A percentile compares a stretch with the other conserved stretches of the same genome.
Evolutionary conservation across 352 stramenopile species (phyloP).

Genomic region (Phytophthora pinifolia): DNA sequence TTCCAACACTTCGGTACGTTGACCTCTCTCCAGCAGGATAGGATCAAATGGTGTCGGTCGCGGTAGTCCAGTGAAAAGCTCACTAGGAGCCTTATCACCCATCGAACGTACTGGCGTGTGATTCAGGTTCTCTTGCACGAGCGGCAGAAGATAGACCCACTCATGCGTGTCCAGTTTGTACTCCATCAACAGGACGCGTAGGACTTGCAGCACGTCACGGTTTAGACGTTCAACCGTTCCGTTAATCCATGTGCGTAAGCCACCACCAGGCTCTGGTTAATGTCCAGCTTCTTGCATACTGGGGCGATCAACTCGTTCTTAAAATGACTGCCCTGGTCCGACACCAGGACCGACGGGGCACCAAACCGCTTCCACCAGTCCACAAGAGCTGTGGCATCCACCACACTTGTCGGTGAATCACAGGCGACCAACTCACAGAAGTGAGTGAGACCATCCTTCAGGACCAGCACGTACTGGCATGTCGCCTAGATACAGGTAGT

Average conservation of each 20-base stretch:
- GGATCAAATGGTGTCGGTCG: not conserved
- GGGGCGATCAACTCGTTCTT: not conserved
- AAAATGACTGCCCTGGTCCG: slow-evolving; percentile 7
- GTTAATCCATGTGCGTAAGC: slow-evolving; percentile 7
- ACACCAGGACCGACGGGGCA: not conserved
- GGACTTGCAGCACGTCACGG: not conserved
- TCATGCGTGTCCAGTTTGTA: not conserved
- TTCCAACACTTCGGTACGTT: too few relatives aligned
- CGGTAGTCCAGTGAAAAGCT: not conserved
- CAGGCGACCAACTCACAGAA: slow-evolving; percentile 7
- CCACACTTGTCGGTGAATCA: not conserved
- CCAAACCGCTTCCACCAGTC: slow-evolving; percentile 8
- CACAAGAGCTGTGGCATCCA: not conserved
- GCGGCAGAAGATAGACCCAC: not conserved
- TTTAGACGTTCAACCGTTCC: slow-evolving; percentile 4
- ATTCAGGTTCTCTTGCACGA: slow-evolving; percentile 2
- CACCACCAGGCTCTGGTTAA: not conserved
- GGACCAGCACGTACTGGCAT: slow-evolving; percentile 4
- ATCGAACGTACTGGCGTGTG: not conserved
- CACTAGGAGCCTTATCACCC: not conserved
- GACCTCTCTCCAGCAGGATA: not conserved
- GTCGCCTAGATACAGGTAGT: slow-evolving; percentile 1
- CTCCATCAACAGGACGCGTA: slow-evolving; percentile 6
- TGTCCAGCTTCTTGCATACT: not conserved
- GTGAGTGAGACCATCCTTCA: slow-evolving; percentile 4